Conservation (phyloP, 768 basidiomycete species). For the Psilocybe tampanensis region DNA sequence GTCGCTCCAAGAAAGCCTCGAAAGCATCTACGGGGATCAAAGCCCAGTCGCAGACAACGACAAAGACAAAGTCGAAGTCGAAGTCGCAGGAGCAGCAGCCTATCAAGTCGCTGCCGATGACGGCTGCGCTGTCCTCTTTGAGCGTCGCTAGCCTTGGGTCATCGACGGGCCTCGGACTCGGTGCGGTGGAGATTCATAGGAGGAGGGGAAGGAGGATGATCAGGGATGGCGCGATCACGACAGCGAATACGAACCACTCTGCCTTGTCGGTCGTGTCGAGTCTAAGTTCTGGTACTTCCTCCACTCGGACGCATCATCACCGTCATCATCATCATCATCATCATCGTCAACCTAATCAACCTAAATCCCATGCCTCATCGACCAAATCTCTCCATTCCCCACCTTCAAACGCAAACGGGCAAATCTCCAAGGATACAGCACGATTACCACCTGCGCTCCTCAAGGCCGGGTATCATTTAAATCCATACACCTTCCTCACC, state of each 20-base stretch:
- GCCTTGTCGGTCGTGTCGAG: neutral
- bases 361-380: neutral
- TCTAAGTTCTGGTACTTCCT: neutral
- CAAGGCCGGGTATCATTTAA: constrained; percentile 32
- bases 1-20: too few relatives aligned
- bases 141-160: constrained; percentile 27
- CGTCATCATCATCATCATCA: neutral
- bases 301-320: neutral
- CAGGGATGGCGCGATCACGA: neutral
- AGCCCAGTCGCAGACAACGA: too few relatives aligned
- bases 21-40: too few relatives aligned
- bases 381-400: neutral
- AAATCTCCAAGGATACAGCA: neutral
- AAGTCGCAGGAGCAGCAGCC: constrained; percentile 7
- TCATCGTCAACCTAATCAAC: neutral
- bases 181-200: neutral
- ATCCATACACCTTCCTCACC: constrained; percentile 74
- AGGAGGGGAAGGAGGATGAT: neutral
- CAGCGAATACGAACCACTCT: neutral
- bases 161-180: constrained; percentile 4
- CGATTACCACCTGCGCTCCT: neutral
- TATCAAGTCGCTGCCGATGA: constrained; percentile 19
- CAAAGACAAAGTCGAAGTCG: neutral
- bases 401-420: too few relatives aligned
- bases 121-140: constrained; percentile 26